Percentiles rank a stretch among this genome's conserved stretches.
Conservation (phyloP, 163 green algal species). For the Botryococcus braunii region DNA sequence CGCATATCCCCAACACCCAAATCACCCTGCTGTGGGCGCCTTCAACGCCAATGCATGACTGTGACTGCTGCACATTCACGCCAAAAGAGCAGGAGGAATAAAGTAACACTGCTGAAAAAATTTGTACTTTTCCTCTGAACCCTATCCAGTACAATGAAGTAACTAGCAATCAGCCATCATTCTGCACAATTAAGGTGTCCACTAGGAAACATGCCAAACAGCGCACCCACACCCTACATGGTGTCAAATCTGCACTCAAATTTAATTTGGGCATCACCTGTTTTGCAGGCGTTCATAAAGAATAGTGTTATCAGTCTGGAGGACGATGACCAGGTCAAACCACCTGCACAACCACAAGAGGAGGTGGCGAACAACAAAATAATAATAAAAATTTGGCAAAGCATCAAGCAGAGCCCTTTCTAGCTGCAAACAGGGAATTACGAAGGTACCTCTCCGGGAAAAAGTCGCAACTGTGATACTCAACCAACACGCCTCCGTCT, state of each 20-base stretch:
- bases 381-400: neutral
- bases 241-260: no score
- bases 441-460: slow-evolving; percentile 80
- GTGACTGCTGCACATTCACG: neutral
- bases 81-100: no score
- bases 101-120: no score
- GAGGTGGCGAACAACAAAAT: neutral
- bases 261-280: slow-evolving; percentile 31
- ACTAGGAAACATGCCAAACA: no score
- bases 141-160: no score
- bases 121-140: no score
- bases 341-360: slow-evolving; percentile 49
- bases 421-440: neutral
- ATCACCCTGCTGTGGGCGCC: no score
- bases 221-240: no score
- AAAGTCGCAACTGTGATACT: slow-evolving; percentile 96
- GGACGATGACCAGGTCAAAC: slow-evolving; percentile 96
- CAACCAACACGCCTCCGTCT: slow-evolving; percentile 79
- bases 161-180: no score
- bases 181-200: no score
- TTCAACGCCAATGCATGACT: neutral
- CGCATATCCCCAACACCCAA: neutral
- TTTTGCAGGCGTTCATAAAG: slow-evolving; percentile 84
- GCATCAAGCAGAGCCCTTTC: neutral
- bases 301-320: slow-evolving; percentile 87